Percentiles rank a stretch among this genome's conserved stretches.
Conservation (phyloP, 2,329 filamentous ascomycete genomes). For the Fusarium miscanthi region DNA sequence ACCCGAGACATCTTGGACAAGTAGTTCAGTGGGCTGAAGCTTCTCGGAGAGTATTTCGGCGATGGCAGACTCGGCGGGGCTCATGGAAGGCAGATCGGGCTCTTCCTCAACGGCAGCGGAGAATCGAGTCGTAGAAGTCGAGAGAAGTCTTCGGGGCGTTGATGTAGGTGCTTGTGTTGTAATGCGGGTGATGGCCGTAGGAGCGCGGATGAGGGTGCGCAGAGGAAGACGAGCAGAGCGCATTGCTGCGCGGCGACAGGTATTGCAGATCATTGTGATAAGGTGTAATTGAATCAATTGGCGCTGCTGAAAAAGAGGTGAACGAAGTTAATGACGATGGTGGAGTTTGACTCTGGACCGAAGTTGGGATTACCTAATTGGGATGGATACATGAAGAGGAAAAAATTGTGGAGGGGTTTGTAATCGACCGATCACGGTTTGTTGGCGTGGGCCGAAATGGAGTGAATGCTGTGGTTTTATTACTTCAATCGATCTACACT, state of each 20-base stretch:
- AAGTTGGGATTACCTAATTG: constrained; percentile 25
- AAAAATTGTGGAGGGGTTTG: constrained; percentile 41
- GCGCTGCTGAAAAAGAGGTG: neutral
- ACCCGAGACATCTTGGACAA: constrained; percentile 83
- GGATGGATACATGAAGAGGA: constrained; percentile 8
- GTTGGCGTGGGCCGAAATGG: constrained; percentile 5
- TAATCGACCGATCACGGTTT: constrained; percentile 36
- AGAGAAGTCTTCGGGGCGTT: constrained; percentile 18
- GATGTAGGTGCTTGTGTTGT: constrained; percentile 7
- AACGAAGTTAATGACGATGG: constrained; percentile 3
- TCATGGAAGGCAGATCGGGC: constrained; percentile 47
- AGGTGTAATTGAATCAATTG: constrained; percentile 12
- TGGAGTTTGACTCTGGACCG: constrained; percentile 12
- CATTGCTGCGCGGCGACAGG: constrained; percentile 43
- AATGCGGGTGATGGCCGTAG: constrained; percentile 11
- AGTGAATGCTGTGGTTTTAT: neutral
- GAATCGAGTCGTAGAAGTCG: constrained; percentile 13
- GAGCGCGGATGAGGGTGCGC: constrained; percentile 20
- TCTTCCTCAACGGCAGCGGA: constrained; percentile 24
- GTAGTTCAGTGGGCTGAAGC: constrained; percentile 62
- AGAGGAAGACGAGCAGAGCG: constrained; percentile 30
- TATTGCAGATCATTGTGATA: constrained; percentile 40
- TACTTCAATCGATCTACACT: neutral
- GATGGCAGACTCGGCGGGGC: constrained; percentile 67
- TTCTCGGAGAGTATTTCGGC: constrained; percentile 64